Evolutionary conservation across 805 yeast genomes (phyloP).

Genomic region (Yarrowia sp.): DNA sequence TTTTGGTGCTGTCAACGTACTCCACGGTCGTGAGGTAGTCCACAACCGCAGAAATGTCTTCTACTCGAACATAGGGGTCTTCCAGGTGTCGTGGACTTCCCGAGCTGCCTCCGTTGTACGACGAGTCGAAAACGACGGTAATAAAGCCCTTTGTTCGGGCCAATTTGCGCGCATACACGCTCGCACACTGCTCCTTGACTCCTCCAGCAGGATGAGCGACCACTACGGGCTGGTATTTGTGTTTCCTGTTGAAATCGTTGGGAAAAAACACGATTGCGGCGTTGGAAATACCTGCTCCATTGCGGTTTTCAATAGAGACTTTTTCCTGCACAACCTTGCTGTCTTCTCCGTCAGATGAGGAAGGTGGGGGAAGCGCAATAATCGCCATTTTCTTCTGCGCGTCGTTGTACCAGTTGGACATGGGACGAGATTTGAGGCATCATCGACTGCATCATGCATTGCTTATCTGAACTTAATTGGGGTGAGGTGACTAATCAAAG

Average conservation of each 20-base stretch:
- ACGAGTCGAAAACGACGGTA: constrained; percentile 40
- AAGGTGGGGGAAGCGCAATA: constrained; percentile 13
- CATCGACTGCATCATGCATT: not conserved
- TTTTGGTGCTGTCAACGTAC: constrained; percentile 17
- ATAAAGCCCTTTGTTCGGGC: constrained; percentile 38
- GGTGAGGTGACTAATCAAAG: not conserved
- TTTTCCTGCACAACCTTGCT: constrained; percentile 1
- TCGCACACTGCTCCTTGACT: constrained; percentile 42
- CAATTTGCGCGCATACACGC: constrained; percentile 39
- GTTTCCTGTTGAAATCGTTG: constrained; percentile 22
- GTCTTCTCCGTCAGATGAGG: constrained; percentile 8
- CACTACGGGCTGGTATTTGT: constrained; percentile 40
- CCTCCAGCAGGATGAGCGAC: constrained; percentile 40
- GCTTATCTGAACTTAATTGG: constrained; percentile 1
- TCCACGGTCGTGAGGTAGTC: constrained; percentile 35
- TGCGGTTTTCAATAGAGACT: not conserved
- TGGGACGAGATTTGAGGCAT: not conserved
- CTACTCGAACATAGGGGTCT: constrained; percentile 40
- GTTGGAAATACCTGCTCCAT: constrained; percentile 1
- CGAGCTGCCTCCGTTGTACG: constrained; percentile 41
- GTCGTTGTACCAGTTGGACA: constrained; percentile 18
- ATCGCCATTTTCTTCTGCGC: constrained; percentile 20
- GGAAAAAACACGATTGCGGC: constrained; percentile 31
- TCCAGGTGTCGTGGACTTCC: constrained; percentile 41
- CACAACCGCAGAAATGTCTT: constrained; percentile 40